These are phyloP conservation scores for Beta lomatogona DNA, from an alignment of 179 eudicot genomes.

Conservation along the genomic window DNA sequence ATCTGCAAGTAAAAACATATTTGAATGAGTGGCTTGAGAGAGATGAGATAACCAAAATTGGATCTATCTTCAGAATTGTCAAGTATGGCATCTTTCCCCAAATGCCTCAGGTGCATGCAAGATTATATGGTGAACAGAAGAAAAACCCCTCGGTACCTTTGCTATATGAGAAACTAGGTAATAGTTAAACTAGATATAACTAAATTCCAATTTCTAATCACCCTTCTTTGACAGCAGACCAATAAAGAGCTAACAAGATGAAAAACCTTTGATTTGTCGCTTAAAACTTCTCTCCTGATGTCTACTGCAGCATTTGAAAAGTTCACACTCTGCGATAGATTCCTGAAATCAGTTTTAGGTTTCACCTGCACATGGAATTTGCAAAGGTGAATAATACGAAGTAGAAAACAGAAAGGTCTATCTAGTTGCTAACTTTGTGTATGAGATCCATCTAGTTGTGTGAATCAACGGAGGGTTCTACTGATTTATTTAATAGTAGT, in stretches of 20 bases:
- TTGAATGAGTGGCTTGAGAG: neutral
- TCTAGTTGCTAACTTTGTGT: neutral
- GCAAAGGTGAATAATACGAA: constrained; percentile 15
- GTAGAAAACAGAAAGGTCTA: neutral
- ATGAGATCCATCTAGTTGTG: neutral
- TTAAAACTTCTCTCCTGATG: constrained; percentile 32
- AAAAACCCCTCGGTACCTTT: neutral
- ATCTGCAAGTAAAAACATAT: constrained; percentile 39
- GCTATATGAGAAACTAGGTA: too few species aligned
- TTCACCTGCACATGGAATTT: constrained; percentile 37
- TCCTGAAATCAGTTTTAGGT: constrained; percentile 35
- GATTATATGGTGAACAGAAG: neutral
- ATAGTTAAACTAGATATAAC: neutral
- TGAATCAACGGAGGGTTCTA: neutral
- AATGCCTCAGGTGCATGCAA: neutral
- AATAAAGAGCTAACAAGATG: neutral
- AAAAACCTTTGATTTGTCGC: constrained; percentile 38
- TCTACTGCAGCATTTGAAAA: constrained; percentile 29
- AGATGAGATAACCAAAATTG: neutral
- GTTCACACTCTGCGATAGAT: constrained; percentile 31
- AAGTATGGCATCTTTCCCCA: neutral
- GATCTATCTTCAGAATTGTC: neutral
- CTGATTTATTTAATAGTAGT: neutral
- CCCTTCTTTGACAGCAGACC: neutral
- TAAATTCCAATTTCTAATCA: neutral